Base-by-base conservation (phyloP, 495 filamentous ascomycete genomes). In the Sabuloglossum arenarium region DNA sequence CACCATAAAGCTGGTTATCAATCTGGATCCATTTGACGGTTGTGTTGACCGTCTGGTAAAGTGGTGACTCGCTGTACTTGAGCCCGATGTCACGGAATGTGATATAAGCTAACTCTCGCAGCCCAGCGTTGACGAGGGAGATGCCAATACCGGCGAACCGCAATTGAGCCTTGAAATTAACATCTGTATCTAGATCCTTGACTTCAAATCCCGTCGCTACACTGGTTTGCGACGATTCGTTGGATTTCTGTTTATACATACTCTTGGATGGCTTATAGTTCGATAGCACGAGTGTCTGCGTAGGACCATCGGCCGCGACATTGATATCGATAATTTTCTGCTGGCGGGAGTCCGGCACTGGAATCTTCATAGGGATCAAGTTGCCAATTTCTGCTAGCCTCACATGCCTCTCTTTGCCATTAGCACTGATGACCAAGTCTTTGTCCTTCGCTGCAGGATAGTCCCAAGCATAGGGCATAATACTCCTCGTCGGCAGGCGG, bases 401-500 rank as follows among this genome's bases (percentile, higher is more conserved):
- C 62, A 98, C 83, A 64, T 91, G 85, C 46, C 90, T 76, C 60
- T 90, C 85, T 66, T 84, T 89, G 53, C 79, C 80, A 62, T 83
- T 79, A 24, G 83, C 82, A 42, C 70, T 81, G 64, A 98, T 75
- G 45, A 94, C 78, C 32, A 97, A 76, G 64, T 94, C 89, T 66
- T 91, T 94, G 68, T 83, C 83, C 68, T 94, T 95, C n/a, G 88
- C 86, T 5, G 91, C 88, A 1, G 91, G 91, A 69, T 91, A 97
- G 65, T 98, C 93, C 91, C 91, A 98, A 29, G 91, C 90, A 65
- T 98, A 98, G 4, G 93, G 90, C 91, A 98, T 98, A 68, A 97
- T 94, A 66, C 90, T 96, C 31, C 93, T 77, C 6, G 88, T 80
- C 3, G 91, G 91, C 14, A 98, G 76, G n/a, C 89, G 84, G 65